Base-by-base conservation (phyloP, 2,329 filamentous ascomycete species). In the Neonectria faginata region DNA sequence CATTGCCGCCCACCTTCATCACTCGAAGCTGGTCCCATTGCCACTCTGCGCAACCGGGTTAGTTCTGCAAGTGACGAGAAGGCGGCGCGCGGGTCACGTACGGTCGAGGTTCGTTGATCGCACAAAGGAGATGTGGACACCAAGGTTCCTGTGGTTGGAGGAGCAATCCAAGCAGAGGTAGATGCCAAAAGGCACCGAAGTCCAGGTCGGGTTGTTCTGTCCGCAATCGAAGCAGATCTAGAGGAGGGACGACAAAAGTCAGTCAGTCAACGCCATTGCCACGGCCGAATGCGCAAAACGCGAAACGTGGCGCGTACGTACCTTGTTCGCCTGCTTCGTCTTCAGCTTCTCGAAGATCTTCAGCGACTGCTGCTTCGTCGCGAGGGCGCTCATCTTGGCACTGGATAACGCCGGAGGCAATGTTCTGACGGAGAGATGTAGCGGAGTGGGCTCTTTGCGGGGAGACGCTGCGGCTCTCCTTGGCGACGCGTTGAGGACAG, bases 1-100 rank as follows among this genome's bases (percentile, higher is more conserved):
- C 95, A 77, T 99, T 99, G 62, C 96, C 96, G 70, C 96, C 96
- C 16, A 98, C 94, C 83, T 99, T 99, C 95, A 99, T 98, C 62
- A 95, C 82, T 57, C 96, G 92, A 65, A 99, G 87, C 80, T 99
- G 96, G 72, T 97, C 94, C 96, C 96, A 99, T 92, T 97, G 94
- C 96, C 96, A 99, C 84, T 93, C 91, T 92, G 74, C 41, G 57
- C 29, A 51, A 31, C 52, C 41, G 47, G 25, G 52, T 68, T 62
- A 68, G 69, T 79, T 39, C 56, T 29, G 51, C 11, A 41, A 41
- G 56, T 12, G 48, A 50, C 25, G 27, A 25, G n/a, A 39, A 54
- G 16, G 36, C 31, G 47, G 33, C 65, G 58, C 39, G 16, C 27
- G 33, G 48, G 60, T 65, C 31, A 77, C 93, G 78, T 92, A 98